A percentile compares a stretch with the other conserved stretches of the same genome.
phyloP scores from a whole-genome alignment of 139 green algal species.

The Chloropicon primus region DNA sequence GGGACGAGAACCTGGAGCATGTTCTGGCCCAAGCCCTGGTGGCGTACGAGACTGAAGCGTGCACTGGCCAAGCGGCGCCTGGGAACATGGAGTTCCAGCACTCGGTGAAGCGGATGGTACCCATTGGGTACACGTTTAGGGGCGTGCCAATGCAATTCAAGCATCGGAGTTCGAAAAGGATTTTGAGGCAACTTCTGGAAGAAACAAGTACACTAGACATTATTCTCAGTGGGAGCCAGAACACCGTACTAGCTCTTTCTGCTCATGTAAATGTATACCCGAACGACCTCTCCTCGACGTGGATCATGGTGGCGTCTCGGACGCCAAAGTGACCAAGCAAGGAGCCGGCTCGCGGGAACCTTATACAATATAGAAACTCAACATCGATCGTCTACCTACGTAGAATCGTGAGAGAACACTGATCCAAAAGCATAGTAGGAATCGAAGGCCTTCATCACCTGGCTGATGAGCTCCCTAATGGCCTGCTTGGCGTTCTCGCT shows the following conservation, averaged over 20 bases:
- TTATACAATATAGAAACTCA: not conserved
- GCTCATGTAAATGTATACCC: not conserved
- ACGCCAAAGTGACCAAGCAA: not conserved
- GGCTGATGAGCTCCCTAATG: constrained; percentile 52
- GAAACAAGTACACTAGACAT: not conserved
- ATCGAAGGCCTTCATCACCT: constrained; percentile 53
- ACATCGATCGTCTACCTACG: not conserved
- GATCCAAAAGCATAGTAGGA: constrained; percentile 76
- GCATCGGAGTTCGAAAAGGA: constrained; percentile 2
- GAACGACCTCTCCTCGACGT: not conserved
- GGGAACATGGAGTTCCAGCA: constrained; percentile 40
- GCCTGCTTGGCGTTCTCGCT: constrained; percentile 36
- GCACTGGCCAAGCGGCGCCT: constrained; percentile 22
- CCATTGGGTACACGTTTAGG: constrained; percentile 38
- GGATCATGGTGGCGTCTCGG: not conserved
- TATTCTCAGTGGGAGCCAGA: not conserved
- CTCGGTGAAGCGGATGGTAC: constrained; percentile 33
- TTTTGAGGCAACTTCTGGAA: not conserved
- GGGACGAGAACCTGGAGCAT: constrained; percentile 26
- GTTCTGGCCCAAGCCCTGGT: constrained; percentile 37
- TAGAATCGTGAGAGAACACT: constrained; percentile 31
- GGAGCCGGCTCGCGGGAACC: too few species aligned
- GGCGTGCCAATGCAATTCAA: constrained; percentile 32
- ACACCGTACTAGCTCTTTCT: not conserved
- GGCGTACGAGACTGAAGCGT: constrained; percentile 37